Evolutionary conservation across 768 basidiomycete genomes (phyloP).

Genomic region (Albatrellus ellisii): DNA sequence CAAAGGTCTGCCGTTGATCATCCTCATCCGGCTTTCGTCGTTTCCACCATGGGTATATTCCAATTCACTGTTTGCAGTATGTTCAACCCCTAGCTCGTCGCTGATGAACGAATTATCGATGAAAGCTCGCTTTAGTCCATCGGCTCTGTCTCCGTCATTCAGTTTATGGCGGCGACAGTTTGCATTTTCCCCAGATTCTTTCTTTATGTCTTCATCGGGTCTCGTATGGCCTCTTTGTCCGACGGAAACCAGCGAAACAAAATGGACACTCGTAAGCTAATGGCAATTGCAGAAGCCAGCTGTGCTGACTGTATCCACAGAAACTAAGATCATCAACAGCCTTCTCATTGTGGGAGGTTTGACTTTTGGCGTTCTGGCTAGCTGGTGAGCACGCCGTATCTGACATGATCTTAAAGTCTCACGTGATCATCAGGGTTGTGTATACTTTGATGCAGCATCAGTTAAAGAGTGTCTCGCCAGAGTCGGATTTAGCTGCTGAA

Average conservation of each 20-base stretch:
- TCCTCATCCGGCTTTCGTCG: conserved; percentile 69
- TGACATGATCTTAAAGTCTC: neutral
- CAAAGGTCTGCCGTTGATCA: conserved; percentile 71
- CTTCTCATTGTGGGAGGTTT: conserved; percentile 48
- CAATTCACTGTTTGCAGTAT: conserved; percentile 67
- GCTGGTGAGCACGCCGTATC: conserved; percentile 38
- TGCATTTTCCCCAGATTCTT: conserved; percentile 60
- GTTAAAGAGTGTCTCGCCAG: conserved; percentile 33
- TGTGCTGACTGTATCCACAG: conserved; percentile 20
- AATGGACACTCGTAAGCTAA: conserved; percentile 59
- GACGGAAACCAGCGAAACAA: conserved; percentile 60
- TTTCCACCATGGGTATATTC: conserved; percentile 84
- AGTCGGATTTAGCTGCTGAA: conserved; percentile 42
- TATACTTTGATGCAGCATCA: conserved; percentile 49
- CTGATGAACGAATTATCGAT: no score
- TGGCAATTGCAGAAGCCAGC: neutral
- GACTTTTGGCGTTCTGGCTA: conserved; percentile 40
- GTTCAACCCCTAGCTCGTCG: no score
- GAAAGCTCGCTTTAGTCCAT: conserved; percentile 61
- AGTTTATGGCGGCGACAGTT: conserved; percentile 64
- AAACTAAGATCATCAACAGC: conserved; percentile 53
- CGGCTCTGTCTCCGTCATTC: conserved; percentile 56
- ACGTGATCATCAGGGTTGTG: conserved; percentile 35
- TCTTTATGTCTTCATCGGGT: conserved; percentile 69
- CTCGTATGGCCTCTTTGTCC: conserved; percentile 56